Evolutionary conservation across 345 rosid genomes (phyloP).

Genomic region (Melastoma malabathricum): DNA sequence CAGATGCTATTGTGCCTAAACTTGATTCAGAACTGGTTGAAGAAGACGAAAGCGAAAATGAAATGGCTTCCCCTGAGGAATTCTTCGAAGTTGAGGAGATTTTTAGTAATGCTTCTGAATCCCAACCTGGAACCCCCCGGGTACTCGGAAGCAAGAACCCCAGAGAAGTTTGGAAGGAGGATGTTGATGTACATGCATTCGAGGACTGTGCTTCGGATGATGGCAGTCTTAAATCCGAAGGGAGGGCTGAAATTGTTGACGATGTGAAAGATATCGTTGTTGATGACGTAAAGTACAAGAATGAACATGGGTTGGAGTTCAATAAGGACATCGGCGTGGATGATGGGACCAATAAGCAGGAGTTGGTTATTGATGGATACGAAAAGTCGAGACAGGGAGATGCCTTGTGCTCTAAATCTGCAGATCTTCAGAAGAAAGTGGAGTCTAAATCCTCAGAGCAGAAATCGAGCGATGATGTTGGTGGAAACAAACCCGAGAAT

Average conservation of each 20-base stretch:
- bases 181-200: constrained; percentile 49
- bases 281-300: constrained; percentile 75
- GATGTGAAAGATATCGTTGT: constrained; percentile 85
- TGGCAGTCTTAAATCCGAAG: constrained; percentile 34
- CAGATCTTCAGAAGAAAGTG: constrained; percentile 23
- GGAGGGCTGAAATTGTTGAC: constrained; percentile 35
- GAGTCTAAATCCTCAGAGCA: constrained; percentile 24
- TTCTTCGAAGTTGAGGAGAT: constrained; percentile 97
- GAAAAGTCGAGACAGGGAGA: constrained; percentile 21
- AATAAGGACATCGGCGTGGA: constrained; percentile 88
- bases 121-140: constrained; percentile 28
- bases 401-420: constrained; percentile 21
- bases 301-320: constrained; percentile 36
- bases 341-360: constrained; percentile 39
- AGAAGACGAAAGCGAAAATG: constrained; percentile 59
- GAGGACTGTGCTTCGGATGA: constrained; percentile 73
- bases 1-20: constrained; percentile 50
- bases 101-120: constrained; percentile 58
- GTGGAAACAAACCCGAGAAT: constrained; percentile 43
- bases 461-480: constrained; percentile 20
- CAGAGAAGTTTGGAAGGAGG: constrained; percentile 58
- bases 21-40: constrained; percentile 26
- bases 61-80: constrained; percentile 75
- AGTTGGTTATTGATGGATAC: constrained; percentile 13
- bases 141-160: constrained; percentile 21